Percentiles rank a stretch among this genome's conserved stretches.
phyloP scores from a whole-genome alignment of 2,329 filamentous ascomycete species.

The Orbilia oligospora region DNA sequence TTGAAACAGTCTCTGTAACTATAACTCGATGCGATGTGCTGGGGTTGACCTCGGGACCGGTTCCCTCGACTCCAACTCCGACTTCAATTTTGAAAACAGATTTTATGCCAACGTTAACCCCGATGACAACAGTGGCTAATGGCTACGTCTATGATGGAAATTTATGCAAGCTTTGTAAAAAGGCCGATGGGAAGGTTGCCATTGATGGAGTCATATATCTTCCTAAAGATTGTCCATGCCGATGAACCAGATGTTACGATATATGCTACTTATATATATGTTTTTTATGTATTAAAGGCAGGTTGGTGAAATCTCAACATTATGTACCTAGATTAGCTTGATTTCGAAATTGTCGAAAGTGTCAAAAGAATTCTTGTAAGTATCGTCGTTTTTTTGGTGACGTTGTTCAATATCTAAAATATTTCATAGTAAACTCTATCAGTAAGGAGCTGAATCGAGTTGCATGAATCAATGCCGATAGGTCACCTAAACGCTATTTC shows the following conservation, averaged over 20 bases:
- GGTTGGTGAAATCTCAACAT: no score
- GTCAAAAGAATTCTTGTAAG: no score
- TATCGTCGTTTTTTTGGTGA: no score
- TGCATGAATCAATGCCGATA: no score
- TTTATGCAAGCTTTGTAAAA: conserved; percentile 18
- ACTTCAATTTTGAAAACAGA: not conserved
- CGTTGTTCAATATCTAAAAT: no score
- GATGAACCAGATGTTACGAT: not conserved
- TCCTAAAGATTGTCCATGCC: conserved; percentile 8
- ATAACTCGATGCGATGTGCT: not conserved
- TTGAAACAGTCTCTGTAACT: not conserved
- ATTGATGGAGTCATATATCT: conserved; percentile 9
- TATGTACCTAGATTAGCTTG: no score
- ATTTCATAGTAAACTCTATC: no score
- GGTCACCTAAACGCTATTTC: no score
- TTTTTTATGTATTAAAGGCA: no score
- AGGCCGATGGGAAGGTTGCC: not conserved
- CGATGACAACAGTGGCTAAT: not conserved
- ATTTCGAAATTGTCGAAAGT: no score
- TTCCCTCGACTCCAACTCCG: not conserved
- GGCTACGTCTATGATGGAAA: not conserved
- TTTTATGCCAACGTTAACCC: not conserved
- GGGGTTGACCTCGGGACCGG: not conserved
- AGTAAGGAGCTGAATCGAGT: no score
- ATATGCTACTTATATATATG: no score